Percentiles rank a stretch among this genome's conserved stretches.
phyloP scores from a whole-genome alignment of 176 grass and related monocot species.

The Dactylis glomerata region DNA sequence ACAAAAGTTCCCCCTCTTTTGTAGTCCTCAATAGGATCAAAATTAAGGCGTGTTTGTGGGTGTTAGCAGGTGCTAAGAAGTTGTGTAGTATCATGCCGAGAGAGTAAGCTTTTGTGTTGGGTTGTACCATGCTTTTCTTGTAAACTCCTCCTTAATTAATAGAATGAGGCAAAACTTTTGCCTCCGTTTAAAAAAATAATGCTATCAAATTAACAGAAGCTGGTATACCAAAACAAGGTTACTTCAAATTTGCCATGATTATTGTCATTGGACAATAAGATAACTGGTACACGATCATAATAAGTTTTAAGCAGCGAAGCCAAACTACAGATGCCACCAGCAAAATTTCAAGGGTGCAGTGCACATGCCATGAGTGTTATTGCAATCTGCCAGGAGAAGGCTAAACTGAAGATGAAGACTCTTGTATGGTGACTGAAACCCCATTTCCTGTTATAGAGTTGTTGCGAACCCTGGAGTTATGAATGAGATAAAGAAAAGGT shows the following conservation, averaged over 20 bases:
- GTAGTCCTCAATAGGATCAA: too few species aligned
- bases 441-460: slow-evolving; percentile 45
- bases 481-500: neutral
- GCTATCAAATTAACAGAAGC: neutral
- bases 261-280: neutral
- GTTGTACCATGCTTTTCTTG: too few species aligned
- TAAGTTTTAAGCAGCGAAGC: neutral
- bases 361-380: slow-evolving; percentile 25
- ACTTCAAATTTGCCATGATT: neutral
- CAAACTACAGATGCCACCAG: slow-evolving; percentile 23
- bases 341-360: slow-evolving; percentile 2
- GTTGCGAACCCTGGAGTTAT: slow-evolving; percentile 45
- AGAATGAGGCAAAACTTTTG: too few species aligned
- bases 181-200: too few species aligned
- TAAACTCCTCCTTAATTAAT: too few species aligned
- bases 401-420: neutral
- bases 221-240: neutral
- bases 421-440: neutral
- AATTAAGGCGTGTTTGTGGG: too few species aligned
- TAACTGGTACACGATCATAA: neutral
- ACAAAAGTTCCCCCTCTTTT: too few species aligned
- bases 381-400: slow-evolving; percentile 4
- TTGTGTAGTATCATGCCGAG: too few species aligned
- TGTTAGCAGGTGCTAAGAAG: too few species aligned
- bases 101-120: too few species aligned